Evolutionary conservation across 1,284 basidiomycete genomes (phyloP), one percentile per base, ranked within the genome.

Genomic region (Papiliotrema flavescens): DNA sequence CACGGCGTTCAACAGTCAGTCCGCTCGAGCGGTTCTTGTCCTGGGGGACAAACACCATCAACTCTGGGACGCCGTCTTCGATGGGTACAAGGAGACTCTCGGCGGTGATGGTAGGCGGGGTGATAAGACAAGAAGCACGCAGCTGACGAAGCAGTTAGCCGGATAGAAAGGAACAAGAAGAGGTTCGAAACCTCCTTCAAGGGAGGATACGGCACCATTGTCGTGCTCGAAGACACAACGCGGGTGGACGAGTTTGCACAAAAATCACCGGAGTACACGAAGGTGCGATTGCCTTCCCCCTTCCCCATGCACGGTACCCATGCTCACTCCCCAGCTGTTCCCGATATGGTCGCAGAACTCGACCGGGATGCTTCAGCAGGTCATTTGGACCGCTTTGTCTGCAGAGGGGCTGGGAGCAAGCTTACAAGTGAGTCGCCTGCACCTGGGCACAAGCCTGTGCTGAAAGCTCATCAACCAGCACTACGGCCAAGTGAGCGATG

Each of bases 401-500:
- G 57, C 64, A 26, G 70, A 75, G 35, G 76, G 75, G 7, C 69
- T 77, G 54, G 78, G 77, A 34, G 75, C 69, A 13, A 74, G 66
- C 63, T 61, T 79, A 19, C 63, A 69, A 61, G 49, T 50, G n/a
- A 23, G 49, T 42, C 14, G 6, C 26, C 4, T 48, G 6, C 28
- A 6, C 28, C 11, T n/a, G n/a, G n/a, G n/a, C 19, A 17, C 3
- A 24, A 5, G n/a, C 26, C 35, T 11, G 8, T 41, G 19, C 15
- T 35, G 17, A 48, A 44, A 6, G 20, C n/a, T 24, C 6, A 36
- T 6, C 14, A n/a, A 22, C 7, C 42, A 43, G 42, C 42, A 43
- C 23, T 43, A 43, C 24, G 42, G 42, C n/a, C 22, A 20, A 15
- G 22, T 43, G 22, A 43, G 22, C 42, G 4, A 20, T 6, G 22